A percentile compares a stretch with the other conserved stretches of the same genome.
These are phyloP conservation scores for Neonectria neomacrospora DNA, from an alignment of 2,329 filamentous ascomycete genomes.

Conservation along the genomic window DNA sequence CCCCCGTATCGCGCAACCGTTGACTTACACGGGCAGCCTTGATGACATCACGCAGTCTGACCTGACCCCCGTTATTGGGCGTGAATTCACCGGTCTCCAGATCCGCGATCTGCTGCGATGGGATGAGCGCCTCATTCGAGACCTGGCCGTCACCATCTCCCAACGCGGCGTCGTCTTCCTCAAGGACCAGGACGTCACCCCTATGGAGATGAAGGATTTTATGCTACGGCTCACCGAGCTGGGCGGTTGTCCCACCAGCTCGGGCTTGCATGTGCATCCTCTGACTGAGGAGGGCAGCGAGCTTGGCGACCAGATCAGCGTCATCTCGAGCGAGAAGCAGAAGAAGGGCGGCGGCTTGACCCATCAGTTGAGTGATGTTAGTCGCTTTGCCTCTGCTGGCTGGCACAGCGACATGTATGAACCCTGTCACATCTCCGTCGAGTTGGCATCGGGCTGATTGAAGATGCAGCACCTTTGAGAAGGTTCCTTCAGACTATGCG, in stretches of 20 bases:
- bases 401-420: slow-evolving; percentile 64
- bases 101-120: slow-evolving; percentile 49
- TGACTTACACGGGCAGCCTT: slow-evolving; percentile 55
- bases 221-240: slow-evolving; percentile 49
- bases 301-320: slow-evolving; percentile 65
- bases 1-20: slow-evolving; percentile 47
- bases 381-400: slow-evolving; percentile 56
- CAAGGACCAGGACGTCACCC: slow-evolving; percentile 51
- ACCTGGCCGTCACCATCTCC: slow-evolving; percentile 63
- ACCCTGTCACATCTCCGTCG: neutral
- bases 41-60: slow-evolving; percentile 52
- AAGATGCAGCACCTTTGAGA: slow-evolving; percentile 62
- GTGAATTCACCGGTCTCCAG: slow-evolving; percentile 56
- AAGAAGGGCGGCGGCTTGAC: slow-evolving; percentile 64
- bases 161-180: slow-evolving; percentile 54
- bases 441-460: slow-evolving; percentile 20
- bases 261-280: slow-evolving; percentile 65
- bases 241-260: slow-evolving; percentile 55
- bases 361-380: slow-evolving; percentile 61
- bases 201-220: slow-evolving; percentile 52
- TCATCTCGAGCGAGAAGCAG: slow-evolving; percentile 66
- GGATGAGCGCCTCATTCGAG: slow-evolving; percentile 61
- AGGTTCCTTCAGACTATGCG: slow-evolving; percentile 68
- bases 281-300: slow-evolving; percentile 63
- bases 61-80: slow-evolving; percentile 62